Conservation (phyloP, 2,329 filamentous ascomycete genomes). For the Colletotrichum filicis region DNA sequence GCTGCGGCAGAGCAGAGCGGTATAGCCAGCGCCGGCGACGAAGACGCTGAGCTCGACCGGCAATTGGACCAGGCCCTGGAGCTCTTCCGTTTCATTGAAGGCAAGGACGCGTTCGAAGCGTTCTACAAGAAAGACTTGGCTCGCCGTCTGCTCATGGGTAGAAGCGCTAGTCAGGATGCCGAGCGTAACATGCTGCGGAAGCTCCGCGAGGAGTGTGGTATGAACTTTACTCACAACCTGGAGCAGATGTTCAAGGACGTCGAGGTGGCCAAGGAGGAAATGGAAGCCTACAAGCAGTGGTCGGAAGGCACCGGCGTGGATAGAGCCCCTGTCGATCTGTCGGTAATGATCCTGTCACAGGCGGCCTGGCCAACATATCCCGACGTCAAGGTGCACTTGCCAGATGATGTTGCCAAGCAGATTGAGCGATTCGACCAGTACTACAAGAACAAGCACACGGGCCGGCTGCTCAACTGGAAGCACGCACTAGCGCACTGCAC, state of each 20-base stretch:
- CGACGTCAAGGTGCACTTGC: conserved; percentile 78
- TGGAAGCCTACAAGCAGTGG: conserved; percentile 84
- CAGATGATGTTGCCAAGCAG: conserved; percentile 78
- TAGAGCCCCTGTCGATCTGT: conserved; percentile 74
- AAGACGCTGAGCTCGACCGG: conserved; percentile 90
- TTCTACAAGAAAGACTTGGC: conserved; percentile 99
- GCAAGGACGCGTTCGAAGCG: conserved; percentile 97
- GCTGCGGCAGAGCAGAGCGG: conserved; percentile 69
- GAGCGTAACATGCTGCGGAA: conserved; percentile 95
- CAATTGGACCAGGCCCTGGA: conserved; percentile 94
- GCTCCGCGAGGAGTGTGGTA: conserved; percentile 91
- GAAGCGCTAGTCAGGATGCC: conserved; percentile 93
- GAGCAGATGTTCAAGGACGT: conserved; percentile 99
- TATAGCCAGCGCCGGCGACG: conserved; percentile 78
- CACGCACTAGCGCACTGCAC: conserved; percentile 93
- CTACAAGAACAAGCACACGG: conserved; percentile 91
- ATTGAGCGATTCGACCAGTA: conserved; percentile 85
- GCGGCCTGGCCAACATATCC: conserved; percentile 94
- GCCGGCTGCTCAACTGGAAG: conserved; percentile 89
- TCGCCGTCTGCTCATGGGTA: conserved; percentile 86
- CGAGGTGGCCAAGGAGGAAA: conserved; percentile 91
- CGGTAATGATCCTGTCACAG: conserved; percentile 90
- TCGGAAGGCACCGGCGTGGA: conserved; percentile 37
- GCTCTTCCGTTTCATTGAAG: conserved; percentile 95
- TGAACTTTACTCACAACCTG: conserved; percentile 94